Evolutionary conservation across 208 protist genomes (phyloP).

Genomic region (Leishmania lainsoni): DNA sequence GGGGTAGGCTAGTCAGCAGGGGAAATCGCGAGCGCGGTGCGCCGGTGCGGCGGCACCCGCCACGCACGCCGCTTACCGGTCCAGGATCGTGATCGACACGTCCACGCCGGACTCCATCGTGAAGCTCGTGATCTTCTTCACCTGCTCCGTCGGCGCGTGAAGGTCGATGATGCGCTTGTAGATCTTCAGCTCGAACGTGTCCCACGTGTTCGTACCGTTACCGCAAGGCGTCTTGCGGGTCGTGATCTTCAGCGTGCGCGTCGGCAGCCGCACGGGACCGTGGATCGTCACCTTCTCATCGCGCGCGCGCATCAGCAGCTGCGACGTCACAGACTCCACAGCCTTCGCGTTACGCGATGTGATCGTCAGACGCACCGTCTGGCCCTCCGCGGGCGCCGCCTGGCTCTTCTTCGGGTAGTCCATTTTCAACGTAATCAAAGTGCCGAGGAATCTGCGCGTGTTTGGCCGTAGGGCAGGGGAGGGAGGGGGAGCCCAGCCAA

Average conservation of each 20-base stretch:
- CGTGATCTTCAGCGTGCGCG: slow-evolving; percentile 97
- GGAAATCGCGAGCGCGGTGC: slow-evolving; percentile 3
- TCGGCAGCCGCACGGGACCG: slow-evolving; percentile 99
- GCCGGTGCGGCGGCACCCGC: neutral
- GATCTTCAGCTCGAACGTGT: slow-evolving; percentile 99
- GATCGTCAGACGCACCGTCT: slow-evolving; percentile 98
- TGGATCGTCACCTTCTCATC: slow-evolving; percentile 96
- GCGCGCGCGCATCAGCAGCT: slow-evolving; percentile 94
- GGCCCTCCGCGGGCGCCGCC: slow-evolving; percentile 49
- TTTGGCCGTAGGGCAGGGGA: neutral
- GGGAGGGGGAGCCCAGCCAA: neutral
- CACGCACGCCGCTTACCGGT: slow-evolving; percentile 31
- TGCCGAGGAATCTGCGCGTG: slow-evolving; percentile 37
- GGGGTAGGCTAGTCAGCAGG: neutral
- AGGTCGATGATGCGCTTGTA: slow-evolving; percentile 99
- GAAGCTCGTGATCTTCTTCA: slow-evolving; percentile 94
- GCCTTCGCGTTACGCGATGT: slow-evolving; percentile 95
- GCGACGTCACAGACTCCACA: slow-evolving; percentile 97
- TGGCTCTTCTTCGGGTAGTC: slow-evolving; percentile 80
- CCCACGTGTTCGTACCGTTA: slow-evolving; percentile 99
- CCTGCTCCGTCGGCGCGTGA: slow-evolving; percentile 82
- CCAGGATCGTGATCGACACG: slow-evolving; percentile 84
- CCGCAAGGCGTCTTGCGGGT: slow-evolving; percentile 99
- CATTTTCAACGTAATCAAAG: slow-evolving; percentile 86
- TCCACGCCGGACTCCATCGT: slow-evolving; percentile 88